phyloP scores from a whole-genome alignment of 768 basidiomycete species.

The Lactifluus echinatus region DNA sequence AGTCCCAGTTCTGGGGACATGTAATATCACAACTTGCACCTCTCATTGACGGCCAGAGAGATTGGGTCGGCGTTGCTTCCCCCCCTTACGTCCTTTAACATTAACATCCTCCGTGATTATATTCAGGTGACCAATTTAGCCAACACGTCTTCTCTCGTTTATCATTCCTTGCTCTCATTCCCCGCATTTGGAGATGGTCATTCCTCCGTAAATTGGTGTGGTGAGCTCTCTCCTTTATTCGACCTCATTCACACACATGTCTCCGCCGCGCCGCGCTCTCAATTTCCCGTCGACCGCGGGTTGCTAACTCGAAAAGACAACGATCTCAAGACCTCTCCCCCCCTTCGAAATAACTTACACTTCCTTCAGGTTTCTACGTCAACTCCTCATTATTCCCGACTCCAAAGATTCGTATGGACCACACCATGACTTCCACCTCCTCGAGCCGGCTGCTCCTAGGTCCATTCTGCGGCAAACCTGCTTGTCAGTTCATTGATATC shows the following conservation, averaged over 20 bases:
- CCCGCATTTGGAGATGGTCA: conserved; percentile 53
- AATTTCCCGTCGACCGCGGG: conserved; percentile 18
- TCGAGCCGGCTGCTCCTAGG: conserved; percentile 49
- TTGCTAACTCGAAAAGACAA: conserved; percentile 1
- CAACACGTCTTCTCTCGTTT: conserved; percentile 76
- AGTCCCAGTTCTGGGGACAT: conserved; percentile 74
- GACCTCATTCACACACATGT: neutral
- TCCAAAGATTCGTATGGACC: conserved; percentile 26
- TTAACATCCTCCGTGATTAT: neutral
- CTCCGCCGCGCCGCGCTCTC: neutral
- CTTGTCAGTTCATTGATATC: conserved; percentile 74
- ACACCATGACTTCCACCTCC: neutral
- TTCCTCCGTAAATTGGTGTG: conserved; percentile 87
- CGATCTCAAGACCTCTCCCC: conserved; percentile 27
- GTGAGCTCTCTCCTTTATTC: conserved; percentile 39
- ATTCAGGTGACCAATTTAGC: conserved; percentile 76
- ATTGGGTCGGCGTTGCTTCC: conserved; percentile 50
- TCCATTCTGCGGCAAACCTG: conserved; percentile 87
- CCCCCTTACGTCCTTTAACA: neutral
- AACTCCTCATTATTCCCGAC: conserved; percentile 52
- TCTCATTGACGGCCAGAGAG: conserved; percentile 57
- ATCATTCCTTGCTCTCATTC: conserved; percentile 66
- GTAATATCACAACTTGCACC: conserved; percentile 52
- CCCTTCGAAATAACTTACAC: conserved; percentile 15
- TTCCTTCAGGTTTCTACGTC: conserved; percentile 74